Evolutionary conservation across 2,329 filamentous ascomycete species (phyloP), one percentile per base, ranked within the genome.

Genomic region (Escovopsis sp.): DNA sequence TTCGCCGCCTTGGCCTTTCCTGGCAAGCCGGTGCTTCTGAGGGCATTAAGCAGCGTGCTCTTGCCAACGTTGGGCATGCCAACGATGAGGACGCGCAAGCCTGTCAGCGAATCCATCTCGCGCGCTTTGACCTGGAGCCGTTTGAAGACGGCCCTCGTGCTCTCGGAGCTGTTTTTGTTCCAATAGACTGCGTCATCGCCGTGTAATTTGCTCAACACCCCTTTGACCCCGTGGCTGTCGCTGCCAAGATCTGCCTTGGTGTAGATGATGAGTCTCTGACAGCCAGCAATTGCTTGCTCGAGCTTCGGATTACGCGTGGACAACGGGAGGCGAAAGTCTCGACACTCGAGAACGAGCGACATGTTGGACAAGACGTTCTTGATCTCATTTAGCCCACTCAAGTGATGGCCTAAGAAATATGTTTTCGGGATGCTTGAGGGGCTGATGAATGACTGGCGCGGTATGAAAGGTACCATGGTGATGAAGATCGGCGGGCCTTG

Each of bases 21-120:
- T 39, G 57, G 55, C 1, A 57, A 72, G 35, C 86, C 85, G 15
- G 72, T 67, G 35, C 70, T 73, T 18, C 91, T 80, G 39, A 96
- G 72, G 12, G 80, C 75, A 60, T 98, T 98, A 36, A 98, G 75
- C n/a, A 98, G 69, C 1, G 88, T 87, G 38, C 85, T 94, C 64
- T 98, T 98, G 33, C 91, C 91, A 0, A 94, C 85, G 57, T 98
- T 98, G 33, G 91, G 91, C 88, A 98, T 95, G 43, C 91, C 91
- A 12, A 96, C 88, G 1, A 96, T 76, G 59, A 98, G 74, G 44
- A 87, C 75, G 39, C 87, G 77, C 51, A 86, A 73, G n/a, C 87
- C 88, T 7, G 84, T 80, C n/a, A 96, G 64, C 19, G 74, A 75
- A 51, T 77, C 60, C 18, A 59, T 49, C 2, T 47, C 49, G 12